These are phyloP conservation scores for Berkeleyomyces basicola DNA, from an alignment of 2,329 filamentous ascomycete genomes.

Conservation along the genomic window DNA sequence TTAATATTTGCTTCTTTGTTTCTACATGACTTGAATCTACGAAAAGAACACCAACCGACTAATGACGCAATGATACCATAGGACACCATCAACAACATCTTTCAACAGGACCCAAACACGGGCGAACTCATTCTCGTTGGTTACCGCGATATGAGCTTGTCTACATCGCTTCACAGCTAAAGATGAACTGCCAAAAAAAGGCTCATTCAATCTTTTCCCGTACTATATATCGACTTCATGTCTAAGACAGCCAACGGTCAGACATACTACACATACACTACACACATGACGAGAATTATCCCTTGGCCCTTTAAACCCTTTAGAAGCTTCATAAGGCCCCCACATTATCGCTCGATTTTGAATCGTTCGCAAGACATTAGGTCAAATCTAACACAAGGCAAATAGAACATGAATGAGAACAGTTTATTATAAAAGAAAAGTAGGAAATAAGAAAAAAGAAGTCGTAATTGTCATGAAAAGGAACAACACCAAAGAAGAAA, in stretches of 20 bases:
- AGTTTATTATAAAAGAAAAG: constrained; percentile 8
- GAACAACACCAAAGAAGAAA: constrained; percentile 11
- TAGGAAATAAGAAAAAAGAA: constrained; percentile 11
- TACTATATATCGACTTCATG: too few relatives aligned
- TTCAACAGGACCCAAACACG: constrained; percentile 24
- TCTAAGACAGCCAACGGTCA: too few relatives aligned
- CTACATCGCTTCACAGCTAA: constrained; percentile 19
- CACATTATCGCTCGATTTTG: too few relatives aligned
- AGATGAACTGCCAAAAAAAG: too few relatives aligned
- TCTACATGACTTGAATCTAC: not conserved
- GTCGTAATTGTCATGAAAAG: constrained; percentile 12
- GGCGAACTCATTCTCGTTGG: constrained; percentile 24
- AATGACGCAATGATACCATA: constrained; percentile 10
- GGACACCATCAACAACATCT: constrained; percentile 24
- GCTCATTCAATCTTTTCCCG: too few relatives aligned
- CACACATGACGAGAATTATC: too few relatives aligned
- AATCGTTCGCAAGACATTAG: too few relatives aligned
- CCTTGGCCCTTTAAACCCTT: too few relatives aligned
- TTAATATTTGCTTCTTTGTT: not conserved
- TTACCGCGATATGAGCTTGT: constrained; percentile 23
- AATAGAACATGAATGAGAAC: too few relatives aligned
- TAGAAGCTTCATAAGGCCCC: too few relatives aligned
- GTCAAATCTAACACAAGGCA: too few relatives aligned
- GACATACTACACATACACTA: too few relatives aligned
- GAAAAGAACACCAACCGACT: not conserved